Evolutionary conservation across 2,329 filamentous ascomycete species (phyloP).

Genomic region (Sporothrix mexicana): DNA sequence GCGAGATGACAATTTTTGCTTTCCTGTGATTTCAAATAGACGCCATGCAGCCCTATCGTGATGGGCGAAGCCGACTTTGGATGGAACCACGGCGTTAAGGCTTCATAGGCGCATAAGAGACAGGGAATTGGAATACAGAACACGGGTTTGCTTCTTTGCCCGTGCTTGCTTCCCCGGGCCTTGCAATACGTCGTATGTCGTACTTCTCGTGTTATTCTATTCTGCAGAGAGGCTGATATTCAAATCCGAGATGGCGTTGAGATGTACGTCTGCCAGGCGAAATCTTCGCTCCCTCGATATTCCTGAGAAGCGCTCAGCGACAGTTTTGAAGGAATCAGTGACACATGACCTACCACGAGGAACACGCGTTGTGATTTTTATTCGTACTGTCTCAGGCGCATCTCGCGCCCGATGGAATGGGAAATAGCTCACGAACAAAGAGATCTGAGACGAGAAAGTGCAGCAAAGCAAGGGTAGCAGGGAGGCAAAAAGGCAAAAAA

Average conservation of each 20-base stretch:
- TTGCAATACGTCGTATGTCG: neutral
- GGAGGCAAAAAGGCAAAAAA: conserved; percentile 3
- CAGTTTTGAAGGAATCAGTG: too few species aligned
- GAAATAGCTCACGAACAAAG: conserved; percentile 4
- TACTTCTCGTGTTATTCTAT: neutral
- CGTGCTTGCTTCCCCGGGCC: neutral
- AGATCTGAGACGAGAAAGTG: neutral
- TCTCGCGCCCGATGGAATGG: conserved; percentile 6
- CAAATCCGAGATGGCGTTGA: conserved; percentile 4
- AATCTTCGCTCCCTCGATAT: neutral
- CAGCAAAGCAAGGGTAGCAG: neutral
- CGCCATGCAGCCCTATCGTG: neutral
- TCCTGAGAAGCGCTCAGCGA: too few species aligned
- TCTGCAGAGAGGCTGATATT: neutral
- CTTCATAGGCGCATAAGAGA: neutral
- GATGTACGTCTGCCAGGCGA: neutral
- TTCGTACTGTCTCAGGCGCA: conserved; percentile 4
- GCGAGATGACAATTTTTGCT: neutral
- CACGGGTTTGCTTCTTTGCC: neutral
- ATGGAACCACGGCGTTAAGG: neutral
- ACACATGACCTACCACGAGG: neutral
- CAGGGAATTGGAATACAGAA: neutral
- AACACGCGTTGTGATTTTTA: neutral
- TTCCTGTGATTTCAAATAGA: neutral
- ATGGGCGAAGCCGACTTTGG: neutral